Evolutionary conservation across 2,329 filamentous ascomycete genomes (phyloP), one percentile per base, ranked within the genome.

Genomic region (Aspergillus phoenicis): DNA sequence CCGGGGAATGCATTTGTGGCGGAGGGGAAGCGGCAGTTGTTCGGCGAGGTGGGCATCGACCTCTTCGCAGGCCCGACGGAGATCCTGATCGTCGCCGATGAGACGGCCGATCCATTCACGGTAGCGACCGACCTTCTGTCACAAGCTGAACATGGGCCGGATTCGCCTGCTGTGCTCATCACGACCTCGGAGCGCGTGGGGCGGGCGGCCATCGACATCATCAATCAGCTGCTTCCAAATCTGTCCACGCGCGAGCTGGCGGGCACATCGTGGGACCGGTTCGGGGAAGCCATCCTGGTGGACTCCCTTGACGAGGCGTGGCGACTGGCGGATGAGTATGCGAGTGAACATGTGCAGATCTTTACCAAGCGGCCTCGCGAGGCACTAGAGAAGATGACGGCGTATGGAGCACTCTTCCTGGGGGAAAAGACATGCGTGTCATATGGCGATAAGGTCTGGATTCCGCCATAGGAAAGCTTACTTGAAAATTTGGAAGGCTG

Each of bases 1-100:
- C 83, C 83, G 0, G 83, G 83, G 1, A 85, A 85, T 63, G 76
- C 82, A 1, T 85, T 84, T 66, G 83, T 85, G 0, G 82, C 83
- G 3, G 83, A 83, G 65, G 83, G 79, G 0, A 85, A 85, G 67
- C 75, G 82, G 0, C 82, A 83, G 66, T 70, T 85, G 0, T 85
- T 83, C 60, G 83, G 83, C 15, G 77, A 81, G 58, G 79, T 85
- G 28, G 83, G 83, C 5, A 85, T 85, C 58, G 83, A 85, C 64
- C 73, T 85, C 1, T 77, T 82, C 22, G 83, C 83, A 0, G 83
- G 83, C 0, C 83, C 83, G 10, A 84, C 82, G 0, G 83, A 85
- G 67, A 72, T 84, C 20, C 72, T 84, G 8, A 77, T 84, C 30
- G 79, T 84, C 0, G 81, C 81, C 2, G 82, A 84, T 59, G 76